phyloP scores from a whole-genome alignment of 2,329 filamentous ascomycete species.

The Fusarium keratoplasticum region DNA sequence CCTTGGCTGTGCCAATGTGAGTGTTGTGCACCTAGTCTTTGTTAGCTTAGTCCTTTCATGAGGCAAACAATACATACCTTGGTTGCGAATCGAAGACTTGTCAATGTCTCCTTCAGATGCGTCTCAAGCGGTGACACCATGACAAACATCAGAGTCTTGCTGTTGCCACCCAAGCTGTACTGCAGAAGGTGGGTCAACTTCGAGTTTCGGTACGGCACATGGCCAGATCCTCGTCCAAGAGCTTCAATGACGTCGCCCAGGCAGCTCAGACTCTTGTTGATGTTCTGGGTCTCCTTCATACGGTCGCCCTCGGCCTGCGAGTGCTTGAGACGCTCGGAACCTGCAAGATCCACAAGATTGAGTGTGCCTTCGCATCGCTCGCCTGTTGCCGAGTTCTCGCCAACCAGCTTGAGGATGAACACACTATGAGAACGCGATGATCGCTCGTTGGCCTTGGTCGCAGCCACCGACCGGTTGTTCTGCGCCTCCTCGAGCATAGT shows the following conservation, averaged over 20 bases:
- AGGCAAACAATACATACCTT: constrained; percentile 69
- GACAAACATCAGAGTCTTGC: constrained; percentile 98
- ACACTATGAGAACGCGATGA: constrained; percentile 96
- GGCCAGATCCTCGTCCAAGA: constrained; percentile 83
- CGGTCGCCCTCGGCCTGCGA: constrained; percentile 87
- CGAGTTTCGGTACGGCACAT: constrained; percentile 95
- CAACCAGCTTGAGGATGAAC: constrained; percentile 86
- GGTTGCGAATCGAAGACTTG: constrained; percentile 93
- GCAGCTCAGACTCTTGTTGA: constrained; percentile 94
- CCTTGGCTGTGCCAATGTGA: constrained; percentile 90
- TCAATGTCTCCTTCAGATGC: constrained; percentile 92
- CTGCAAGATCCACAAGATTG: constrained; percentile 95
- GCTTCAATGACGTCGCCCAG: constrained; percentile 95
- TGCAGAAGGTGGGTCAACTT: constrained; percentile 96
- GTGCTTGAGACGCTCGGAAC: constrained; percentile 90
- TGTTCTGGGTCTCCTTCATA: constrained; percentile 94
- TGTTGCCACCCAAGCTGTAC: constrained; percentile 94
- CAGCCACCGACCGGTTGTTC: constrained; percentile 89
- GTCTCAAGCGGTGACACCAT: constrained; percentile 95
- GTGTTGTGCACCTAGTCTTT: constrained; percentile 79
- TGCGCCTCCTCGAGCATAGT: constrained; percentile 83
- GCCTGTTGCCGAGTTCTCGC: constrained; percentile 78
- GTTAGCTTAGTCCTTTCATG: constrained; percentile 1
- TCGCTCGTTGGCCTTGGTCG: constrained; percentile 96
- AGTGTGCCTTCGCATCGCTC: constrained; percentile 92